phyloP scores from a whole-genome alignment of 495 filamentous ascomycete species.

The Aspergillus heteromorphus region DNA sequence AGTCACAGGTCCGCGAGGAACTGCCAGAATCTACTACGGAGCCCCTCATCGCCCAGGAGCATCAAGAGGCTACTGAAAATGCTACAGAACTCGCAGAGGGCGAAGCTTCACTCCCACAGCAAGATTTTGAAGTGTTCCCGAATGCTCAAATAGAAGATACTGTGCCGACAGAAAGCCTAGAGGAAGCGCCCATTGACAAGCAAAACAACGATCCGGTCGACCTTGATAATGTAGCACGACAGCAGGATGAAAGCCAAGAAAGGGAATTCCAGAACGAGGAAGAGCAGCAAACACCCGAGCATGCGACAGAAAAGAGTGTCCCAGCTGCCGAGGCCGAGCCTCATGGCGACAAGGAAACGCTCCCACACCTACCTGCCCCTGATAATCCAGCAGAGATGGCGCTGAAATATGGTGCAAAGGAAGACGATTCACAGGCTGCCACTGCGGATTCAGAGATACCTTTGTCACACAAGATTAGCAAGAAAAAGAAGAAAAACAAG shows the following conservation, averaged over 20 bases:
- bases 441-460: constrained; percentile 9
- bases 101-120: background rate
- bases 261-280: background rate
- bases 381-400: background rate
- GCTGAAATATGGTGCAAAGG: background rate
- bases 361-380: background rate
- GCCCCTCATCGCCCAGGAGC: background rate
- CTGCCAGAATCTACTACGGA: background rate
- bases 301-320: background rate
- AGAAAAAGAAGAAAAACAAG: constrained; percentile 32
- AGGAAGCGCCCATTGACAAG: background rate
- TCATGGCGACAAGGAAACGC: background rate
- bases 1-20: background rate
- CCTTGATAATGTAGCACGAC: background rate
- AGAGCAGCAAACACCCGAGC: background rate
- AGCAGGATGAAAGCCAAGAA: background rate
- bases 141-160: background rate
- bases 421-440: constrained; percentile 4
- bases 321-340: background rate
- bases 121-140: background rate
- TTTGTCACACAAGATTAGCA: constrained; percentile 16
- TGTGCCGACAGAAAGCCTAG: background rate
- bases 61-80: background rate
- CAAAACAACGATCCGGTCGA: background rate
- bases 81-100: background rate